Conservation (phyloP, 139 green algal species). For the Tetradesmus lagerheimii region DNA sequence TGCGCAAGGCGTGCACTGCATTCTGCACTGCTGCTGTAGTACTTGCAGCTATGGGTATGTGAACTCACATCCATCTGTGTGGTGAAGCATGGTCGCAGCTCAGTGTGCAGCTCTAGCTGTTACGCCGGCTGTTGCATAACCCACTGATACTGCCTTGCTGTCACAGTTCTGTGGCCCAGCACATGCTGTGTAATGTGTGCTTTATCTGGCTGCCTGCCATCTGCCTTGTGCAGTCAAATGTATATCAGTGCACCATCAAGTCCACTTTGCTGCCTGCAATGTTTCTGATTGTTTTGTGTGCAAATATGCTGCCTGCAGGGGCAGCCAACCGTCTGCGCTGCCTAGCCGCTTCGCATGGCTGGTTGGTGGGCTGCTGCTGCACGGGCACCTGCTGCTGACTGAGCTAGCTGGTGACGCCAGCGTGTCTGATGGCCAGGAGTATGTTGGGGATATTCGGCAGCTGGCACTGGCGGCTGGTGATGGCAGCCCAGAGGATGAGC, state of each 20-base stretch:
- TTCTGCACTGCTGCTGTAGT: too few relatives aligned
- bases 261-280: not conserved
- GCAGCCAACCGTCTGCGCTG: not conserved
- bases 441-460: conserved; percentile 49
- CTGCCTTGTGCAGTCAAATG: too few relatives aligned
- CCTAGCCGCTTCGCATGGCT: conserved; percentile 63
- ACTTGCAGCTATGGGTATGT: too few relatives aligned
- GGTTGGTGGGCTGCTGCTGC: conserved; percentile 58
- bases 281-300: not conserved
- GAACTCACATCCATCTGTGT: too few relatives aligned
- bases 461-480: conserved; percentile 14
- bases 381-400: conserved; percentile 59
- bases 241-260: not conserved
- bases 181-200: too few relatives aligned
- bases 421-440: conserved; percentile 23
- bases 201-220: too few relatives aligned
- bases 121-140: not conserved
- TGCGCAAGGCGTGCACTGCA: too few relatives aligned
- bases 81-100: too few relatives aligned
- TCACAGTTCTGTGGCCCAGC: too few relatives aligned
- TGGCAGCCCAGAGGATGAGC: conserved; percentile 45
- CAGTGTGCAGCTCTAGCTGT: not conserved
- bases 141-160: not conserved
- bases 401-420: conserved; percentile 24
- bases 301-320: not conserved